Base-by-base conservation (phyloP, 805 yeast species). In the Hagleromyces aurorensis region DNA sequence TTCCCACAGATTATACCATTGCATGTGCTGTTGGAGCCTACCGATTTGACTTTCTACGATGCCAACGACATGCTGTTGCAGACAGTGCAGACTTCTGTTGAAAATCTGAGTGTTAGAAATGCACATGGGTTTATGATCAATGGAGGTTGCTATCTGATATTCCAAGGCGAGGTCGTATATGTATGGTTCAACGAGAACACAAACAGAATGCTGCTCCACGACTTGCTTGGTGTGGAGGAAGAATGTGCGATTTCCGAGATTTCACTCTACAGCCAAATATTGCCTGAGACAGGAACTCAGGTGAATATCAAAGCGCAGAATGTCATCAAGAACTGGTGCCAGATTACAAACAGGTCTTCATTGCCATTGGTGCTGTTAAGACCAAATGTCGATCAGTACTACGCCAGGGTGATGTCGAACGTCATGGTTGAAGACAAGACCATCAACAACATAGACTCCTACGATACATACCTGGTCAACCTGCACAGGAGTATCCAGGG, bases 1-100 rank as follows among this genome's bases (percentile, higher is more conserved):
- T 91, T 87, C 48, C 97, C 98, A 1, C 75, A 80, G 7, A 62
- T 89, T 33, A 65, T 81, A 18, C 82, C 81, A 21, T 54, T 89
- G 15, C 94, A 86, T 51, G 65, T 70, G 3, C 55, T 83, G 34
- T 57, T 57, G 26, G 44, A 58, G 2, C 78, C 70, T 7, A 61
- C 59, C 1, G 94, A 83, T 38, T 74, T 53, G 15, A 44, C 75
- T 23, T 61, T 62, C 5, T 58, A 49, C 30, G 70, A 69, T 40
- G 57, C 57, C 25, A 57, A 62, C 12, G 44, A 54, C 40, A 41
- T 69, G 50, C 31, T 44, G 55, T 37, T 70, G 72, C 51, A 55
- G 44, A n/a, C 52, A 4, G 28, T 35, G 4, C 26, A 37, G 2
- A 27, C 45, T 67, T 40, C 94, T 79, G 3, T 58, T 39, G 40